Percentiles rank a stretch among this genome's conserved stretches.
phyloP scores from a whole-genome alignment of 1,284 basidiomycete species.

The Pulveroboletus sp. region DNA sequence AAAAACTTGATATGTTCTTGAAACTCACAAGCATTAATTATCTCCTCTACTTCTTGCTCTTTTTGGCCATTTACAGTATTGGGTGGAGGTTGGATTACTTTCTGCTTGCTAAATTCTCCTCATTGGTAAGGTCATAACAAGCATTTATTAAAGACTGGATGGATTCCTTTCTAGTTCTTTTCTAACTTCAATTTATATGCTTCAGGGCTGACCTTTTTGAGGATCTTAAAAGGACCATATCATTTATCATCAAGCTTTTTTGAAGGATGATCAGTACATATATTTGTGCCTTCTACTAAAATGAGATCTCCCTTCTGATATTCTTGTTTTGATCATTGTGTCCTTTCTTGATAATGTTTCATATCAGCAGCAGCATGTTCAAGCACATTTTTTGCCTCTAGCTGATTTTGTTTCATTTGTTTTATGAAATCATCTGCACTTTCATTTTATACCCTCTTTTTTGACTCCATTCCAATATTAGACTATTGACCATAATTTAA shows the following conservation, averaged over 20 bases:
- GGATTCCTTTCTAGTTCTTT: neutral
- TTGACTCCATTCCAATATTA: neutral
- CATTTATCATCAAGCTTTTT: neutral
- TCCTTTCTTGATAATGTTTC: neutral
- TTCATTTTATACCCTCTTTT: neutral
- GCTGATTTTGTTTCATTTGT: neutral
- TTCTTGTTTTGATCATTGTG: neutral
- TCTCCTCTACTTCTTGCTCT: neutral
- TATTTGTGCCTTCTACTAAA: neutral
- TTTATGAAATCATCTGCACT: neutral
- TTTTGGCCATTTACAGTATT: neutral
- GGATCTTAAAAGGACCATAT: neutral
- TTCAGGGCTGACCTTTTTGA: neutral
- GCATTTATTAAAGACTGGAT: neutral
- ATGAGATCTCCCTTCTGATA: neutral
- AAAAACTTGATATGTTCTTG: neutral
- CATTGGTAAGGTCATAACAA: neutral
- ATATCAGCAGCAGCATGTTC: neutral
- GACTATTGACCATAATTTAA: neutral
- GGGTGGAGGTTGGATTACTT: neutral
- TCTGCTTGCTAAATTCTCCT: neutral
- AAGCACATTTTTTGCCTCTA: neutral
- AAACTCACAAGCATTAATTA: rapidly evolving
- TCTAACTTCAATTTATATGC: neutral
- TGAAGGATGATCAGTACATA: neutral